Conservation (phyloP, 1,284 basidiomycete species). For the Marasmius fiardii region DNA sequence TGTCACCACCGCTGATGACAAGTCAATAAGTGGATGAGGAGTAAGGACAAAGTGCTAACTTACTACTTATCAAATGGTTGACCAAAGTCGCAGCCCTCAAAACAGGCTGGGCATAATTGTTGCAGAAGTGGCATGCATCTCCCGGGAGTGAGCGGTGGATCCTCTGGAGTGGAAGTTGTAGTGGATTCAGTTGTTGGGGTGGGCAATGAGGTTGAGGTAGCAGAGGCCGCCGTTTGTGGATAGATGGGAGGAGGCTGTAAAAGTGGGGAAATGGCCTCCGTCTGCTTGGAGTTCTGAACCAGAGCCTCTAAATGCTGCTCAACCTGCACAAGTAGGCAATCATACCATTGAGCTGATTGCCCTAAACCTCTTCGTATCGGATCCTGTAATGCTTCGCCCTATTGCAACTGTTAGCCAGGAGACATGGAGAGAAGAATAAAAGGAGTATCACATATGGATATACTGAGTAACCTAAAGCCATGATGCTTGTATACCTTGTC, state of each 20-base stretch:
- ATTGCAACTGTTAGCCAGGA: no score
- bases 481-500: slow-evolving; percentile 17
- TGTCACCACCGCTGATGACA: not conserved
- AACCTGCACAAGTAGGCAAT: no score
- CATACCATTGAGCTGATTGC: no score
- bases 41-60: not conserved
- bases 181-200: not conserved
- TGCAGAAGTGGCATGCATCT: not conserved
- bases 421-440: not conserved
- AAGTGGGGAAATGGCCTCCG: no score
- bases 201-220: not conserved
- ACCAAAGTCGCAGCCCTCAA: slow-evolving; percentile 1
- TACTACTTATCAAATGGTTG: not conserved
- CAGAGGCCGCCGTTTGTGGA: not conserved
- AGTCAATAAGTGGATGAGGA: not conserved
- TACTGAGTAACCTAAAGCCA: slow-evolving; percentile 16
- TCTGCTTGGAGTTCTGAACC: no score
- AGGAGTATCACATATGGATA: not conserved
- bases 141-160: not conserved
- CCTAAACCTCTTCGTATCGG: no score
- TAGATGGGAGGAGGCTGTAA: no score
- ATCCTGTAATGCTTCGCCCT: no score
- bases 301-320: no score
- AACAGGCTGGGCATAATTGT: slow-evolving; percentile 1
- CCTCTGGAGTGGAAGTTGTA: not conserved